Evolutionary conservation across 176 grass and related monocot genomes (phyloP).

Genomic region (Elaeis guineensis): DNA sequence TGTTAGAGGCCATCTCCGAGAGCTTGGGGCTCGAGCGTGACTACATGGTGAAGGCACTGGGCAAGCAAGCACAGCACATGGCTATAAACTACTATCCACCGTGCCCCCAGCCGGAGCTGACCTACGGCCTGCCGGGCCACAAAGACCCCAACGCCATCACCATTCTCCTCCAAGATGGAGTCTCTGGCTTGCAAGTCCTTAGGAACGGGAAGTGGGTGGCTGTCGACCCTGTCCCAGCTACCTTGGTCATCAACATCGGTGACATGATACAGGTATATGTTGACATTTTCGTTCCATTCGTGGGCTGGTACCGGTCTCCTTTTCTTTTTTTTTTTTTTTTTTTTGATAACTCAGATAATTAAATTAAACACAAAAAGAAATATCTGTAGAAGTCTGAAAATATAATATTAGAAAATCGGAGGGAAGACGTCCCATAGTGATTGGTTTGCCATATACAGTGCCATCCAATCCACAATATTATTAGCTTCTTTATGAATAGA

Average conservation of each 20-base stretch:
- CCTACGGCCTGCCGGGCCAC: slow-evolving; percentile 72
- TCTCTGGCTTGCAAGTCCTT: slow-evolving; percentile 67
- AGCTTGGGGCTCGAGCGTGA: slow-evolving; percentile 53
- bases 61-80: slow-evolving; percentile 88
- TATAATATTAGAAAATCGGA: no score
- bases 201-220: slow-evolving; percentile 55
- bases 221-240: slow-evolving; percentile 48
- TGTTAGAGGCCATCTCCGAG: slow-evolving; percentile 68
- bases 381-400: no score
- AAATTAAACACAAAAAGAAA: no score
- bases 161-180: slow-evolving; percentile 79
- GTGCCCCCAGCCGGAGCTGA: slow-evolving; percentile 88
- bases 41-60: slow-evolving; percentile 74
- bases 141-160: slow-evolving; percentile 91
- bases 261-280: slow-evolving; percentile 62
- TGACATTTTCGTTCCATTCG: neutral
- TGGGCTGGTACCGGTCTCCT: no score
- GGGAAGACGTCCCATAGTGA: no score
- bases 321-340: no score
- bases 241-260: slow-evolving; percentile 82
- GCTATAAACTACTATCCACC: slow-evolving; percentile 89
- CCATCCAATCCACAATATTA: no score
- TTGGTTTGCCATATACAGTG: no score
- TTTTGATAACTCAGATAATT: no score
- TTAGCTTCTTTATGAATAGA: no score